Evolutionary conservation across 2,329 filamentous ascomycete species (phyloP).

Genomic region (Colletotrichum liriopes): DNA sequence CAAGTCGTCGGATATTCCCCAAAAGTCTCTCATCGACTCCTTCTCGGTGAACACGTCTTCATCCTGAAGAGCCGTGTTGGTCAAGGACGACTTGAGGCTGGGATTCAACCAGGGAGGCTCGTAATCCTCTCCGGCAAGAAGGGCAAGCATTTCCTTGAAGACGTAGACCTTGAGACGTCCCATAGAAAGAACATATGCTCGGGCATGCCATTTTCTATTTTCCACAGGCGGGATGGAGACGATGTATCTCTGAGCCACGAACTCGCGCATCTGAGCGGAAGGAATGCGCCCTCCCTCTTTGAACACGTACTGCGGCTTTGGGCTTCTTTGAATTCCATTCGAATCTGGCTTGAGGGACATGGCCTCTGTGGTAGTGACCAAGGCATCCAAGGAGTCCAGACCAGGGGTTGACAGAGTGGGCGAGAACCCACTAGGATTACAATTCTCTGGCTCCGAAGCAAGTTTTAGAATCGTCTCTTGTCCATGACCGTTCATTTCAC

Average conservation of each 20-base stretch:
- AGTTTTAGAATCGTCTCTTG: constrained; percentile 19
- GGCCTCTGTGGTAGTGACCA: constrained; percentile 50
- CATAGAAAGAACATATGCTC: constrained; percentile 55
- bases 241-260: constrained; percentile 58
- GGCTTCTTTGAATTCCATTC: neutral
- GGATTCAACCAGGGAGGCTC: constrained; percentile 56
- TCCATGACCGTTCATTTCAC: constrained; percentile 41
- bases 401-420: constrained; percentile 49
- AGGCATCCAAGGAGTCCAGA: constrained; percentile 49
- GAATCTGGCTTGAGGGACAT: constrained; percentile 29
- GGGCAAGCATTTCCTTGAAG: constrained; percentile 54
- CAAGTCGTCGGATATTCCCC: constrained; percentile 49
- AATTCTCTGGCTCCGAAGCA: constrained; percentile 21
- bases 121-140: constrained; percentile 54
- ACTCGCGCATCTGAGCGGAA: constrained; percentile 55
- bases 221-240: constrained; percentile 51
- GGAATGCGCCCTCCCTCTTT: constrained; percentile 54
- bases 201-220: constrained; percentile 55
- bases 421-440: constrained; percentile 37
- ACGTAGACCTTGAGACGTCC: constrained; percentile 57
- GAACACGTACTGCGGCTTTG: constrained; percentile 47
- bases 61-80: constrained; percentile 56
- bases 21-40: constrained; percentile 56
- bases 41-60: constrained; percentile 51
- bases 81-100: constrained; percentile 52